Evolutionary conservation across 331 rosid genomes (phyloP).

Genomic region (Arachis monticola): DNA sequence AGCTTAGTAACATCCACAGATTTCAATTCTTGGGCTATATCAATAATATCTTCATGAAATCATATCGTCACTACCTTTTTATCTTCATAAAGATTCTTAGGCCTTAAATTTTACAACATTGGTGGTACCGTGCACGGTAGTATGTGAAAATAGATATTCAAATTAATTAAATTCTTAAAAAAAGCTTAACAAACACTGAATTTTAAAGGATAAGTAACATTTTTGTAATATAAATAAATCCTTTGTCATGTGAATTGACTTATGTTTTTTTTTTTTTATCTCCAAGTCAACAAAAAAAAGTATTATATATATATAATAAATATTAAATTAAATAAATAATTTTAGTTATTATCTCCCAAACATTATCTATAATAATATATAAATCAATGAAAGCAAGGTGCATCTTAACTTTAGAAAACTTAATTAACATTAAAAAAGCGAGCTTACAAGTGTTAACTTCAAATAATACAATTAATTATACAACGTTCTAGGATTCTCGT

Average conservation of each 20-base stretch:
- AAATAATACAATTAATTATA: conserved; percentile 22
- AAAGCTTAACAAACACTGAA: background rate
- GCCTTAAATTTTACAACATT: background rate
- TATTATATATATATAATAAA: no score
- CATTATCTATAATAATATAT: no score
- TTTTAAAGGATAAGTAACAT: no score
- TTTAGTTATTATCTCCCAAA: background rate
- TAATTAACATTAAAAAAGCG: background rate
- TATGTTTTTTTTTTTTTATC: no score
- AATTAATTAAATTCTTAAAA: background rate
- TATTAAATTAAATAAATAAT: no score
- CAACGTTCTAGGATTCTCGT: conserved; percentile 28
- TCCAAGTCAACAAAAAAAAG: no score
- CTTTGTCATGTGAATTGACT: no score
- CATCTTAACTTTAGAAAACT: background rate
- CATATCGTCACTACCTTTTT: background rate
- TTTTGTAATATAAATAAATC: no score
- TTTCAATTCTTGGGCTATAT: conserved; percentile 14
- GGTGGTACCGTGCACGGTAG: background rate
- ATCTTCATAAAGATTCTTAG: conserved; percentile 15
- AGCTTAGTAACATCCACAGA: background rate
- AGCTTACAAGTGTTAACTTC: background rate
- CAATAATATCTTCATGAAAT: background rate
- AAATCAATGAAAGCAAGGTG: background rate
- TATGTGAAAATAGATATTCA: background rate